phyloP scores from a whole-genome alignment of 2,329 filamentous ascomycete genomes.

The Biscogniauxia mediterranea region DNA sequence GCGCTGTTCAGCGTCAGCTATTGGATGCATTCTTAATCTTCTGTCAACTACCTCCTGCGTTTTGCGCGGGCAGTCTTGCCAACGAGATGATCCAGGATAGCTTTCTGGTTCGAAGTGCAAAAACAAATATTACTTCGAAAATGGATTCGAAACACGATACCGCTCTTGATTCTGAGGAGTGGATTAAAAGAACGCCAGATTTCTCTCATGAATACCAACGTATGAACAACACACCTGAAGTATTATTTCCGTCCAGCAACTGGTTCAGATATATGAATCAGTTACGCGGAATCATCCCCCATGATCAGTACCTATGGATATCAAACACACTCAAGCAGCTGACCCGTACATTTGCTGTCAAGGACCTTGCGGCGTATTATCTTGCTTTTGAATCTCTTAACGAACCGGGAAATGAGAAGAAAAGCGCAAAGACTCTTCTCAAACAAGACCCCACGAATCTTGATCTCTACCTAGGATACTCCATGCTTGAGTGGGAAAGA shows the following conservation, averaged over 20 bases:
- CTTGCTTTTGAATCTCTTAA: conserved; percentile 64
- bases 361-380: conserved; percentile 64
- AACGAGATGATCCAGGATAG: conserved; percentile 48
- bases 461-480: conserved; percentile 76
- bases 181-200: conserved; percentile 17
- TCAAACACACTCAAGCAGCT: conserved; percentile 58
- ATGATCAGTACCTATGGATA: conserved; percentile 46
- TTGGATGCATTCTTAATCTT: conserved; percentile 72
- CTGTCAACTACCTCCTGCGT: conserved; percentile 58
- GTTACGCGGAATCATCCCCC: conserved; percentile 22
- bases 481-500: conserved; percentile 63
- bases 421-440: conserved; percentile 70
- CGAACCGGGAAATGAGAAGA: conserved; percentile 57
- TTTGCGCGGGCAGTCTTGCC: conserved; percentile 25
- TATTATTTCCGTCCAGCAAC: conserved; percentile 46
- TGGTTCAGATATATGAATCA: conserved; percentile 45
- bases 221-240: conserved; percentile 37
- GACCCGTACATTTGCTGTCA: conserved; percentile 42
- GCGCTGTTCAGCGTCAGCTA: conserved; percentile 44
- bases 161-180: conserved; percentile 10
- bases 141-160: conserved; percentile 2
- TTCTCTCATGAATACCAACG: conserved; percentile 24
- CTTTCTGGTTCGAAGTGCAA: conserved; percentile 44
- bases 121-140: conserved; percentile 21
- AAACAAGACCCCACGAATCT: conserved; percentile 64